Evolutionary conservation across 352 stramenopile genomes (phyloP), one percentile per base, ranked within the genome.

Genomic region (Phytophthora pseudosyringae): DNA sequence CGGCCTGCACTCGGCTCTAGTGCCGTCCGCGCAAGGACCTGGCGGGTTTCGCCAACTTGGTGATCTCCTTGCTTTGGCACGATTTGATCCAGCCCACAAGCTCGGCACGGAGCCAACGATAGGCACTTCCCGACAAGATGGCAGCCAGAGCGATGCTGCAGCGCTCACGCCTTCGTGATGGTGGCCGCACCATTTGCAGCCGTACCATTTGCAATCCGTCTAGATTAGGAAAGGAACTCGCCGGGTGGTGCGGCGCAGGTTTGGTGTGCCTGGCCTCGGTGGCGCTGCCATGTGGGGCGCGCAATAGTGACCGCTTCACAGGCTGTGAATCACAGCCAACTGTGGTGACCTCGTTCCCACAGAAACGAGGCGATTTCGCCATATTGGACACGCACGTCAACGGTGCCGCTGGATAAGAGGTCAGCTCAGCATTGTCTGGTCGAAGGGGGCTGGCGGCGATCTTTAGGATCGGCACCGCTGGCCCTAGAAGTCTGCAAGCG

Each of bases 281-380:
- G 40, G 40, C 31, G 41, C 49, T 18, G 29, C 64, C 64, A 72
- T 69, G 50, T 59, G 59, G 51, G 18, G 28, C 28, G 5, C 15
- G 26, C 4, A n/a, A n/a, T n/a, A 63, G 58, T 72, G 64, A 69
- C 59, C 29, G 54, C 65, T 61, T 35, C 29, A 25, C n/a, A n/a
- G n/a, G n/a, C n/a, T n/a, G n/a, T n/a, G n/a, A n/a, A n/a, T n/a
- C n/a, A n/a, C 47, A 57, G 52, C 50, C 64, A 65, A 69, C 65
- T 69, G 15, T 65, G 2, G 59, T 65, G 65, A 73, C 65, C 11
- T 67, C 16, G 10, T 45, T 31, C 41, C 25, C 6, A 35, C 66
- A 74, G 50, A 74, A 74, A 74, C 67, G 49, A 71, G 67, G 36
- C 67, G 38, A 67, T 74, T 71, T 73, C 65, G 59, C 65, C 65